Percentiles rank a stretch among this genome's conserved stretches.
These are phyloP conservation scores for Fraxinus latifolia DNA, from an alignment of 305 asterid genomes.

Conservation along the genomic window DNA sequence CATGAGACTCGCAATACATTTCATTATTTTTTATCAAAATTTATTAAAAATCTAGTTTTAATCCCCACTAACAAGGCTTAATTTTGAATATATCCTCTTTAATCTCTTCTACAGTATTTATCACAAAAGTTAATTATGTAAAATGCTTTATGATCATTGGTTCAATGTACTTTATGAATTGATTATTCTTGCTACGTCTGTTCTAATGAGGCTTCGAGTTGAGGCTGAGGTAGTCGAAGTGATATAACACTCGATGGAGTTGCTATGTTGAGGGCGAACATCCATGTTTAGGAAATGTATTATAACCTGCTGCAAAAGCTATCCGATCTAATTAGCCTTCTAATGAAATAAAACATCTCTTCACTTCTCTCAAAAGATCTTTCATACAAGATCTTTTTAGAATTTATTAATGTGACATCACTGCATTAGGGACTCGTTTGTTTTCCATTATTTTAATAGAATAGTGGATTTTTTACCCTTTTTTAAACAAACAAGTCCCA, in stretches of 20 bases:
- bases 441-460: too few relatives aligned
- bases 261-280: background rate
- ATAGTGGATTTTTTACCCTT: too few relatives aligned
- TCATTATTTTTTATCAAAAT: background rate
- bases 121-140: background rate
- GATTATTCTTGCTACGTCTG: background rate
- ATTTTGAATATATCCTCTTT: background rate
- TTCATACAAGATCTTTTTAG: background rate
- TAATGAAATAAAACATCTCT: background rate
- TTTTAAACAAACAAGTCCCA: too few relatives aligned
- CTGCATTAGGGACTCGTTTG: too few relatives aligned
- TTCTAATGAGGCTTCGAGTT: background rate
- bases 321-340: background rate
- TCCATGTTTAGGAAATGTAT: background rate
- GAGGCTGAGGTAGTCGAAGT: background rate
- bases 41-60: too few relatives aligned
- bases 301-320: too few relatives aligned
- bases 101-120: background rate
- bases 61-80: background rate
- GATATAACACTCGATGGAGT: background rate
- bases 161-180: background rate
- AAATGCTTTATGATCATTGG: background rate
- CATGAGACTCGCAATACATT: background rate
- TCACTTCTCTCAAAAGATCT: background rate
- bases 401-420: background rate